Evolutionary conservation across 106 monocot genomes (phyloP).

Genomic region (Dendrobium huoshanense): DNA sequence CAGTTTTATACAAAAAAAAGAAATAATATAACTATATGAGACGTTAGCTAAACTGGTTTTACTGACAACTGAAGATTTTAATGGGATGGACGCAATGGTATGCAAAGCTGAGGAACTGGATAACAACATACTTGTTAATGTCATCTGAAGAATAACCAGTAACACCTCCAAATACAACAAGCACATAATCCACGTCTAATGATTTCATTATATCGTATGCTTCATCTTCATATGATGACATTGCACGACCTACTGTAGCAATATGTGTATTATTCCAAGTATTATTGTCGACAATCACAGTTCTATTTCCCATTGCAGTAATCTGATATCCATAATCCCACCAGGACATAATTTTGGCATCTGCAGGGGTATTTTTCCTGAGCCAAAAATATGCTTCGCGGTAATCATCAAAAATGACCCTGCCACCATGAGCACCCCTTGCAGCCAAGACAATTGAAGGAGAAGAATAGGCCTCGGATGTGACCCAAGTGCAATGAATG

Average conservation of each 20-base stretch:
- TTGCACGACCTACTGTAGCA: conserved; percentile 76
- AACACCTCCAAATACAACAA: conserved; percentile 80
- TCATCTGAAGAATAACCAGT: conserved; percentile 84
- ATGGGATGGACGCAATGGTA: neutral
- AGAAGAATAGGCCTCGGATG: conserved; percentile 85
- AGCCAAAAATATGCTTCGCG: conserved; percentile 86
- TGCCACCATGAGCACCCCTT: conserved; percentile 47
- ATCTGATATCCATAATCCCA: conserved; percentile 88
- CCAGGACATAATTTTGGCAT: conserved; percentile 86
- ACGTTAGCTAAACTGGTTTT: neutral
- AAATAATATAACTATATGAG: neutral
- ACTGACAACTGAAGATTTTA: neutral
- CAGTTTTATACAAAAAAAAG: neutral
- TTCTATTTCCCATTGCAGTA: conserved; percentile 85
- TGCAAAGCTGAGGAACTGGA: neutral
- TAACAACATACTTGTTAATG: conserved; percentile 61
- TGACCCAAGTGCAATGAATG: conserved; percentile 83
- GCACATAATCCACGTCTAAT: conserved; percentile 74
- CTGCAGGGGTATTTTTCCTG: conserved; percentile 69
- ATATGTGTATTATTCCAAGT: conserved; percentile 88
- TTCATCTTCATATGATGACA: conserved; percentile 75
- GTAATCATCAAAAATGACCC: conserved; percentile 85
- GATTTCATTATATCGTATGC: conserved; percentile 77
- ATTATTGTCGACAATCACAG: conserved; percentile 83
- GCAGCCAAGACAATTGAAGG: conserved; percentile 78